Percentiles rank a stretch among this genome's conserved stretches.
These are phyloP conservation scores for Circinella umbellata DNA, from an alignment of 371 early-diverging fungal species.

Conservation along the genomic window DNA sequence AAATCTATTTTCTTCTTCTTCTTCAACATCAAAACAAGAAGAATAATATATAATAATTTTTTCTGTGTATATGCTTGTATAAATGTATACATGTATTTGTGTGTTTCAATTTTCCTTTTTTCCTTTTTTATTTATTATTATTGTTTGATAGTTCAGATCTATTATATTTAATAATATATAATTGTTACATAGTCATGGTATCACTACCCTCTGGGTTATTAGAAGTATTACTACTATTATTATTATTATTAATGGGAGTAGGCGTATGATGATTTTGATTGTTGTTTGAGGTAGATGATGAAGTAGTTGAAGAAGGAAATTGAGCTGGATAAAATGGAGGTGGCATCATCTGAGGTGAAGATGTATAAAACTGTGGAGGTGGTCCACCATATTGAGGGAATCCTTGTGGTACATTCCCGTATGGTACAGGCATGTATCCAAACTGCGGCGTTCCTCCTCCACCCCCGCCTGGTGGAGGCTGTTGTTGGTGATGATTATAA, in stretches of 20 bases:
- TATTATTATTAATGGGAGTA: not conserved
- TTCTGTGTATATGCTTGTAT: no score
- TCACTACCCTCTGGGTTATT: constrained; percentile 2
- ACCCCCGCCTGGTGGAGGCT: not conserved
- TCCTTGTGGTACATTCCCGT: constrained; percentile 12
- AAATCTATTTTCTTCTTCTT: constrained; percentile 23
- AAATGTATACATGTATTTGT: no score
- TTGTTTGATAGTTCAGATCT: not conserved
- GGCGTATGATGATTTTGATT: not conserved
- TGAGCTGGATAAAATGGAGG: constrained; percentile 8
- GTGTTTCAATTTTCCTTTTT: not conserved
- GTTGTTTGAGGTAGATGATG: constrained; percentile 1
- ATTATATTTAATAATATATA: not conserved
- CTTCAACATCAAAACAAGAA: not conserved
- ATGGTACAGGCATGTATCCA: constrained; percentile 10
- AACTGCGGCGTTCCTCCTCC: not conserved
- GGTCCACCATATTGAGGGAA: constrained; percentile 9
- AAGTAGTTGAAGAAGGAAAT: constrained; percentile 3
- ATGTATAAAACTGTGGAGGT: constrained; percentile 6
- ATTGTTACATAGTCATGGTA: constrained; percentile 4
- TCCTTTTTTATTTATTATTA: not conserved
- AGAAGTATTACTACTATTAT: not conserved
- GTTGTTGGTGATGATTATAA: constrained; percentile 6
- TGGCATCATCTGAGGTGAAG: constrained; percentile 9
- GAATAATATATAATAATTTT: not conserved